Percentiles rank a stretch among this genome's conserved stretches.
phyloP scores from a whole-genome alignment of 306 rosid genomes.

The Potentilla sterilis region DNA sequence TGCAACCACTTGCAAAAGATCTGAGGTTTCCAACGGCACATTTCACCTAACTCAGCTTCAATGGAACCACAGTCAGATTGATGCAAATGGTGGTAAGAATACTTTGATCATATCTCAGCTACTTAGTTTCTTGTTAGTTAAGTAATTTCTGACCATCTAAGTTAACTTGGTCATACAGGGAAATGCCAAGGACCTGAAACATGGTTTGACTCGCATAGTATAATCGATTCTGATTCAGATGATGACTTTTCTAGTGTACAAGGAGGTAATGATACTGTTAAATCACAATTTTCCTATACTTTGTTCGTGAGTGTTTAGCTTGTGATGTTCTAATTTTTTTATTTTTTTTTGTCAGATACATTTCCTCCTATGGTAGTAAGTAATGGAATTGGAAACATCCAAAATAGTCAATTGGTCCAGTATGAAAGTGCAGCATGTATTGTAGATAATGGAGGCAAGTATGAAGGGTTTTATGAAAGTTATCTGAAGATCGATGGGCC shows the following conservation, averaged over 20 bases:
- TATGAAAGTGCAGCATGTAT: constrained; percentile 67
- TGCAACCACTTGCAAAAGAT: constrained; percentile 47
- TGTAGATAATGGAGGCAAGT: constrained; percentile 53
- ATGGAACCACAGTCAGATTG: constrained; percentile 70
- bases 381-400: constrained; percentile 48
- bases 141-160: not conserved
- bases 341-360: constrained; percentile 46
- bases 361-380: constrained; percentile 40
- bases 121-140: not conserved
- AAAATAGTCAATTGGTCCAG: constrained; percentile 59
- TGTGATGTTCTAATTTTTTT: constrained; percentile 2
- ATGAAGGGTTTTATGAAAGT: constrained; percentile 74
- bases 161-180: constrained; percentile 32
- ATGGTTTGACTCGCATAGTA: constrained; percentile 85
- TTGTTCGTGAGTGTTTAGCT: not conserved
- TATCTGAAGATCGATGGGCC: constrained; percentile 61
- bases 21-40: constrained; percentile 67
- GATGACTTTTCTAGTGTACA: constrained; percentile 84
- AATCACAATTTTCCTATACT: constrained; percentile 17
- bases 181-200: constrained; percentile 62
- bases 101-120: not conserved
- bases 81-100: constrained; percentile 46
- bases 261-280: constrained; percentile 56
- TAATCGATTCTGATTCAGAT: constrained; percentile 78
- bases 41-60: constrained; percentile 70